These are phyloP conservation scores for Backusella psychrophila DNA, from an alignment of 192 early-diverging fungal species.

Conservation along the genomic window DNA sequence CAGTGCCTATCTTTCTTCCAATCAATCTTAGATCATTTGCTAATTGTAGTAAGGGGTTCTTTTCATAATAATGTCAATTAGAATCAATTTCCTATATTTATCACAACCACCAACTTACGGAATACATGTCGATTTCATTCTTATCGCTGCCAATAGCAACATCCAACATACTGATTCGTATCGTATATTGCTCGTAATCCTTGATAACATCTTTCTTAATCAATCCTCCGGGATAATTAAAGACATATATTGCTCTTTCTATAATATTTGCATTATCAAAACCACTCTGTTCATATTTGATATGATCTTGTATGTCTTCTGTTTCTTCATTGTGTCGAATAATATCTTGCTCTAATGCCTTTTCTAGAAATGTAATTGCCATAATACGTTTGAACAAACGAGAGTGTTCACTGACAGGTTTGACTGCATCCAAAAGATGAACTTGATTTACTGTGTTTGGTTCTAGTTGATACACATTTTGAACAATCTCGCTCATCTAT, in stretches of 20 bases:
- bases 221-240: neutral
- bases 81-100: neutral
- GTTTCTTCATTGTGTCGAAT: neutral
- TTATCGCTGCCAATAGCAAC: neutral
- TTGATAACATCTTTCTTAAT: neutral
- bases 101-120: neutral
- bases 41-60: neutral
- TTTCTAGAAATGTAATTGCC: neutral
- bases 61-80: neutral
- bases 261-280: neutral
- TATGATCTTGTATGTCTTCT: neutral
- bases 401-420: neutral
- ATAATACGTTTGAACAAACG: neutral
- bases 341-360: neutral
- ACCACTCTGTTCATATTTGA: neutral
- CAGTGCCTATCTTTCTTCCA: neutral
- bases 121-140: neutral
- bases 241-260: neutral
- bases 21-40: neutral
- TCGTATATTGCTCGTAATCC: constrained; percentile 6
- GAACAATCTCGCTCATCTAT: neutral
- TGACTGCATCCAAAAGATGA: constrained; percentile 1
- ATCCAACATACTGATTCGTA: constrained; percentile 7
- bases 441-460: neutral
- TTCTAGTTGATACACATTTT: neutral